Percentiles rank a stretch among this genome's conserved stretches.
Evolutionary conservation across 331 rosid species (phyloP).

Genomic region (Erythrophleum ivorense): DNA sequence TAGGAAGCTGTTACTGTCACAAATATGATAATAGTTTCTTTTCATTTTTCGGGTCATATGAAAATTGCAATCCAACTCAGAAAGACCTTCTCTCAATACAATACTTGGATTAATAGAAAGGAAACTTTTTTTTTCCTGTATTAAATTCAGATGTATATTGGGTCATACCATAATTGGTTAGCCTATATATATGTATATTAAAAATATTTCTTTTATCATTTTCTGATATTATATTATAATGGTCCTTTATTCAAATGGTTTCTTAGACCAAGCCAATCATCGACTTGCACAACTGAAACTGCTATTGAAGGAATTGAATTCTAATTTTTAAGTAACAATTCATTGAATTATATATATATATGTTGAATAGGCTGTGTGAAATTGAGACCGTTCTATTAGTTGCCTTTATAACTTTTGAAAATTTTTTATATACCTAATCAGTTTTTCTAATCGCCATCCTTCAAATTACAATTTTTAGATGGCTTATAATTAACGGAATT

Average conservation of each 20-base stretch:
- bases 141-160: not conserved
- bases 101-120: not conserved
- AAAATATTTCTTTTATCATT: slow-evolving; percentile 12
- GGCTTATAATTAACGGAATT: no score
- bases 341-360: not conserved
- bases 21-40: not conserved
- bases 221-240: not conserved
- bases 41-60: not conserved
- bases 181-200: not conserved
- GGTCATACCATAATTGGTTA: not conserved
- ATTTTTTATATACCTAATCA: not conserved
- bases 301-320: not conserved
- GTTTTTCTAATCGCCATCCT: not conserved
- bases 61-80: not conserved
- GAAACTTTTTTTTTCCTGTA: not conserved
- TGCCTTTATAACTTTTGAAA: not conserved
- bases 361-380: not conserved
- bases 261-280: slow-evolving; percentile 35
- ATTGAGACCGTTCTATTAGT: not conserved
- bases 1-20: slow-evolving; percentile 42
- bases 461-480: not conserved
- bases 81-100: not conserved
- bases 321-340: not conserved
- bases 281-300: slow-evolving; percentile 22
- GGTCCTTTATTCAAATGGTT: not conserved